Evolutionary conservation across 2,329 filamentous ascomycete species (phyloP), one percentile per base, ranked within the genome.

Genomic region (Claviceps humidiphila): DNA sequence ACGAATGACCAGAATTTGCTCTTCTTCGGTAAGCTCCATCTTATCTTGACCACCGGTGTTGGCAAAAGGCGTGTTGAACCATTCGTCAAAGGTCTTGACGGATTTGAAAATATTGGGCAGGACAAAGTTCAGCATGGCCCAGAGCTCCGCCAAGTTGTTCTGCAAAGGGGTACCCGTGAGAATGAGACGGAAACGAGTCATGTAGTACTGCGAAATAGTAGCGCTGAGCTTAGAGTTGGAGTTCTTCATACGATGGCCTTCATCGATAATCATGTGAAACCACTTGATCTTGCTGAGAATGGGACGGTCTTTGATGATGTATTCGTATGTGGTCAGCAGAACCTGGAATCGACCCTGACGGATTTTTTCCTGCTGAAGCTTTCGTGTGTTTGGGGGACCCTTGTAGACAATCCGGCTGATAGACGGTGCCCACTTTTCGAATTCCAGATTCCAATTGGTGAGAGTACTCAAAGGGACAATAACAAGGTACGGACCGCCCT

Each of bases 161-260:
- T 98, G 91, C 34, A 98, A 75, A 5, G 93, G 93, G 5, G 93
- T 98, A 76, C 93, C 93, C 2, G 93, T 98, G 60, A 98, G 79
- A 71, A 98, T 98, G 53, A 98, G 81, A 61, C 93, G 88, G 74
- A 93, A 98, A 14, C 91, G 85, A 34, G 91, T 96, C 62, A 78
- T 85, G 72, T 98, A 98, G 74, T 97, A 97, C 56, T 89, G 83
- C 40, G 91, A 90, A 58, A 98, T 88, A 4, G 93, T 97, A 58
- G 84, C 89, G 68, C 89, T 96, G 60, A 98, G 78, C 72, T 98
- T 98, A 9, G 93, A 98, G 60, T 93, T 85, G 34, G 88, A 79
- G 70, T 98, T 98, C 80, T 98, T 98, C 93, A 98, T 98, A 67
- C 93, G 89, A 69, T 98, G 93, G 71, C 93, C 93, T 75, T 98